Percentiles rank a stretch among this genome's conserved stretches.
These are phyloP conservation scores for Microsporum canis DNA, from an alignment of 2,329 filamentous ascomycete genomes.

Conservation along the genomic window DNA sequence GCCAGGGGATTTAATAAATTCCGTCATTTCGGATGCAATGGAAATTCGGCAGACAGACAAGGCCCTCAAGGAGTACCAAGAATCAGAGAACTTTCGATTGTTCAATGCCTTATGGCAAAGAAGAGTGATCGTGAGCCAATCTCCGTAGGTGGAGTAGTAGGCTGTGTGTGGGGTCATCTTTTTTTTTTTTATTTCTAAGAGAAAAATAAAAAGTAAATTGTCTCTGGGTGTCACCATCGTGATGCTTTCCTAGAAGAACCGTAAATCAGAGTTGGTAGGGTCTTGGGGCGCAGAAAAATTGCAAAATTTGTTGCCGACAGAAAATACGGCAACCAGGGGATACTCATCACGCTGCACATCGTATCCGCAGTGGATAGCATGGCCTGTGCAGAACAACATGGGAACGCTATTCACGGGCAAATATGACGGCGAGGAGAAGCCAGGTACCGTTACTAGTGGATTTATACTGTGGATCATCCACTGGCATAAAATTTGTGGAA, in stretches of 20 bases:
- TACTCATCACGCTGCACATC: constrained; percentile 8
- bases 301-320: constrained; percentile 3
- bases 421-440: background rate
- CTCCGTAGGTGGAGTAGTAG: constrained; percentile 1
- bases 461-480: constrained; percentile 1
- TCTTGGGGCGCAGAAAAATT: constrained; percentile 5
- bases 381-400: constrained; percentile 10
- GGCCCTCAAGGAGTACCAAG: background rate
- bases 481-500: constrained; percentile 1
- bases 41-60: background rate
- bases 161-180: constrained; percentile 1
- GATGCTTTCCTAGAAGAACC: constrained; percentile 6
- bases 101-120: constrained; percentile 1
- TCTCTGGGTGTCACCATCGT: constrained; percentile 5
- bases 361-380: constrained; percentile 12
- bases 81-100: background rate
- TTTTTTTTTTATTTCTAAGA: background rate
- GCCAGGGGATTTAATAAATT: background rate
- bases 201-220: constrained; percentile 4
- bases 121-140: constrained; percentile 5
- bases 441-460: constrained; percentile 5
- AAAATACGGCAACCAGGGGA: constrained; percentile 3
- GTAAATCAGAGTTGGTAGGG: constrained; percentile 8
- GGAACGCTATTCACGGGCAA: constrained; percentile 1
- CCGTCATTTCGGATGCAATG: background rate